Conservation (phyloP, 2,329 filamentous ascomycete species). For the Nothophoma quercina region DNA sequence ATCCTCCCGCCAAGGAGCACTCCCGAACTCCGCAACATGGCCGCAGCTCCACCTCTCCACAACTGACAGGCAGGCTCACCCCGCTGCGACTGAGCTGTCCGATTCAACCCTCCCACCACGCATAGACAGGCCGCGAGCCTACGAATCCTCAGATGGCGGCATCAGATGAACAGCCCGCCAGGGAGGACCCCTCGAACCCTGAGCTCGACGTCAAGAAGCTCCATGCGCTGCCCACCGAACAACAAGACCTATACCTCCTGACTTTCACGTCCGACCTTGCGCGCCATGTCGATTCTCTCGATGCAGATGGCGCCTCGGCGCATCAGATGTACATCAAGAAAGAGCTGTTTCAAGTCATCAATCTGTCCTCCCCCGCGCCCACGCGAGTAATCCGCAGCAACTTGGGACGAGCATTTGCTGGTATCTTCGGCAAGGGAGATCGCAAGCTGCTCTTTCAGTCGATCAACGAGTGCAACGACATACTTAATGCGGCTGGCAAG, state of each 20-base stretch:
- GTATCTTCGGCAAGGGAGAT: conserved; percentile 84
- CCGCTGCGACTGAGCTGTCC: conserved; percentile 29
- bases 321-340: conserved; percentile 94
- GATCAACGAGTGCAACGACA: conserved; percentile 82
- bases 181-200: conserved; percentile 60
- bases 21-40: conserved; percentile 32
- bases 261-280: conserved; percentile 85
- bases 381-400: conserved; percentile 91
- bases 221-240: conserved; percentile 86
- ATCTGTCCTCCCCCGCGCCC: conserved; percentile 78
- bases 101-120: conserved; percentile 9
- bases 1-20: conserved; percentile 34
- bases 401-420: conserved; percentile 81
- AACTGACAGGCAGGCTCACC: conserved; percentile 23
- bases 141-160: conserved; percentile 35
- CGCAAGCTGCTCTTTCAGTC: conserved; percentile 93
- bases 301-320: conserved; percentile 80
- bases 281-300: conserved; percentile 78
- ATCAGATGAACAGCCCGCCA: conserved; percentile 41
- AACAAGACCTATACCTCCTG: conserved; percentile 93
- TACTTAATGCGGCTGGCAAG: conserved; percentile 75
- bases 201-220: conserved; percentile 92
- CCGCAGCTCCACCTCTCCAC: conserved; percentile 29
- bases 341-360: conserved; percentile 92
- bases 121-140: conserved; percentile 20